These are phyloP conservation scores for Plasmodium berghei DNA, from an alignment of 169 alveolate genomes.

Conservation along the genomic window DNA sequence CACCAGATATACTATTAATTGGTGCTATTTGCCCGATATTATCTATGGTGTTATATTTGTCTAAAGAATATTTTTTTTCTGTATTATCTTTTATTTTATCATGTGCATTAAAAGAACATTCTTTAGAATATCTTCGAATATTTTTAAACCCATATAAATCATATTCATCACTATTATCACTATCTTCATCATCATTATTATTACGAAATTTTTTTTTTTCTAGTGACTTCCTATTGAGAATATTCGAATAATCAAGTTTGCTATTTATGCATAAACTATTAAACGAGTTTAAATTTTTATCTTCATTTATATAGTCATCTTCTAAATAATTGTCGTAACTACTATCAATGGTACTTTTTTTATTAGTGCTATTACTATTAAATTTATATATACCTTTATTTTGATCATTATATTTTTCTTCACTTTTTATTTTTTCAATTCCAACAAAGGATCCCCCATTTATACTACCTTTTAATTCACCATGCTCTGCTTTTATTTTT, in stretches of 20 bases:
- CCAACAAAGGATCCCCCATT: constrained; percentile 11
- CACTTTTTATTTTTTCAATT: neutral
- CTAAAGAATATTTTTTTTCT: neutral
- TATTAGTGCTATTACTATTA: too few species aligned
- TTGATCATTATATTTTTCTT: neutral
- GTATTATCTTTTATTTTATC: neutral
- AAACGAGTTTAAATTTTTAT: neutral
- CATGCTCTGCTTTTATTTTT: constrained; percentile 3
- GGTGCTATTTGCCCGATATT: neutral
- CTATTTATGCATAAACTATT: too few species aligned
- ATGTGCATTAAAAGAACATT: neutral
- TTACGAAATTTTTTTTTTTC: too few species aligned
- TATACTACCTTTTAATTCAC: too few species aligned
- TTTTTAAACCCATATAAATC: neutral
- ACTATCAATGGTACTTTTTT: neutral
- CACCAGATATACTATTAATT: constrained; percentile 1
- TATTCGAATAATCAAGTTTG: too few species aligned
- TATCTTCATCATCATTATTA: neutral
- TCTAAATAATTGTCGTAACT: neutral
- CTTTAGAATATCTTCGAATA: constrained; percentile 4
- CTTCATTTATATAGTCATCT: neutral
- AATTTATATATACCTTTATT: too few species aligned
- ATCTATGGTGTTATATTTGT: neutral
- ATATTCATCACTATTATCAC: neutral
- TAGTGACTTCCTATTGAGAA: too few species aligned